Percentiles rank a stretch among this genome's conserved stretches.
Evolutionary conservation across 1,284 basidiomycete species (phyloP).

Genomic region (Malassezia nana): DNA sequence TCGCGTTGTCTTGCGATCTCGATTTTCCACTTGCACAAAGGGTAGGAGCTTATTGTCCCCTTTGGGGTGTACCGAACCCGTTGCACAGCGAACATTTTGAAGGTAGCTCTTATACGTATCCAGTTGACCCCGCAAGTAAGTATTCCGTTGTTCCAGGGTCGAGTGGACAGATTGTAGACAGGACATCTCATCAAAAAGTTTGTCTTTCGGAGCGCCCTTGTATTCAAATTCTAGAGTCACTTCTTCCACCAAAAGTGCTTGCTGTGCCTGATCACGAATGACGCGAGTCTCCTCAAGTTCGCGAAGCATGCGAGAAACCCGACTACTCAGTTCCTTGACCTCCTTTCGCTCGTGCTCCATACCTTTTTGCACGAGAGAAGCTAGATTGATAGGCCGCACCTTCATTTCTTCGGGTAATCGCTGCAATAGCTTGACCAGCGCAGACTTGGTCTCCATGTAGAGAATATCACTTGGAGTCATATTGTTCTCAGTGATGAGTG

Average conservation of each 20-base stretch:
- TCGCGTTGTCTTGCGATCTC: neutral
- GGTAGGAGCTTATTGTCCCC: neutral
- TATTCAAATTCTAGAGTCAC: constrained; percentile 88
- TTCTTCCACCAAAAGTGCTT: constrained; percentile 92
- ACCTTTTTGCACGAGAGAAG: constrained; percentile 62
- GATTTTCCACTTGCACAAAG: neutral
- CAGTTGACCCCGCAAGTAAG: constrained; percentile 85
- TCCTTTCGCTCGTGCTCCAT: neutral
- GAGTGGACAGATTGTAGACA: constrained; percentile 92
- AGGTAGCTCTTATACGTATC: constrained; percentile 99
- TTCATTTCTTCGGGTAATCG: constrained; percentile 59
- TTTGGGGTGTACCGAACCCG: neutral
- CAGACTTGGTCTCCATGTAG: constrained; percentile 99
- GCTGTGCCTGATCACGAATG: constrained; percentile 71
- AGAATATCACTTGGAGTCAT: constrained; percentile 96
- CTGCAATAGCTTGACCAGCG: constrained; percentile 88
- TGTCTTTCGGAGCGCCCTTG: constrained; percentile 89
- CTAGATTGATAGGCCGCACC: constrained; percentile 71
- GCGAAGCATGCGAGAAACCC: constrained; percentile 95
- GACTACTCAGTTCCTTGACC: constrained; percentile 45
- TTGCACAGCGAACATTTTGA: constrained; percentile 68
- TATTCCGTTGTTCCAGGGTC: constrained; percentile 98
- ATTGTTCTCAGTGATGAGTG: constrained; percentile 80
- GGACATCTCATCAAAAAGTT: constrained; percentile 82
- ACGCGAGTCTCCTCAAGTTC: constrained; percentile 86